Evolutionary conservation across 2,329 filamentous ascomycete species (phyloP), one percentile per base, ranked within the genome.

Genomic region (Paraphoma sp.): DNA sequence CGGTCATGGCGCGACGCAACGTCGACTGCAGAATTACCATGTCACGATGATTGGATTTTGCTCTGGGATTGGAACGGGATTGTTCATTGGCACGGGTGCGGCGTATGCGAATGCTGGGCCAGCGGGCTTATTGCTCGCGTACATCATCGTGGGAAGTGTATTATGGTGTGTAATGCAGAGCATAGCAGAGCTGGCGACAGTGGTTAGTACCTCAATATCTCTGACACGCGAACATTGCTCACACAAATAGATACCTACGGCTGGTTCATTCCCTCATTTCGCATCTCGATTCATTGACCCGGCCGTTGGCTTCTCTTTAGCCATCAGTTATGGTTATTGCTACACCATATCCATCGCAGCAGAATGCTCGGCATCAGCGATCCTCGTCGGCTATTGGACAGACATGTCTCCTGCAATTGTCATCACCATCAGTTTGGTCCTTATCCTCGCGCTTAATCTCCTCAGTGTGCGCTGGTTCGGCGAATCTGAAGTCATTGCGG

Each of bases 201-300:
- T 65, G 41, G 63, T 65, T n/a, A 45, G 63, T 59, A 2, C 10
- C 33, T 36, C 33, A 36, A 14, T 36, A 7, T 36, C 3, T 36
- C 9, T 36, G 33, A 36, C 7, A 3, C 14, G 33, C 33, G 23
- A 23, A 23, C 2, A 23, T 23, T 23, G 23, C 23, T 23, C 5
- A 23, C 23, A 23, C 23, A 2, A 5, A 23, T 45, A 62, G 63
- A 63, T 66, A 6, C 61, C 61, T 8, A 66, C 60, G 38, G 82
- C 81, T 46, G 86, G 86, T 51, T 83, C 83, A 2, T 88, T 87
- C 65, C 83, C 88, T 60, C 84, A 86, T 56, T 81, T 87, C 58
- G 85, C 85, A 1, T 85, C 84, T 31, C 79, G 85, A 59, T 89
- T 85, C 81, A 84, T 85, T 10, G 86, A 89, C 70, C 85, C 87